Evolutionary conservation across 164 flowering plant species (phyloP).

Genomic region (Piper betle): DNA sequence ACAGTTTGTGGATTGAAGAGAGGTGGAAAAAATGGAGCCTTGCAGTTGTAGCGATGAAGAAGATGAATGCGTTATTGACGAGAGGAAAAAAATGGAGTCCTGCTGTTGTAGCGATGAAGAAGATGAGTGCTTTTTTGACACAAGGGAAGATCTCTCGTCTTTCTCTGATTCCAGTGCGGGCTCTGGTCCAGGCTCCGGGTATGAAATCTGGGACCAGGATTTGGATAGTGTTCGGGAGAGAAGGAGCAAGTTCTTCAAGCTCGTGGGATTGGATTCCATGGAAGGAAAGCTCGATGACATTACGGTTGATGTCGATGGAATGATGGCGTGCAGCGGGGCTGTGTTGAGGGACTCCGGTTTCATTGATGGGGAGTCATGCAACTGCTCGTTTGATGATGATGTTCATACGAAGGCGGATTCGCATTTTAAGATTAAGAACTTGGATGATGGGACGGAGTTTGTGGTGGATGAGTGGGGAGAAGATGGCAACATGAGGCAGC

Average conservation of each 20-base stretch:
- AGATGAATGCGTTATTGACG: no score
- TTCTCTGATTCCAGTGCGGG: constrained; percentile 41
- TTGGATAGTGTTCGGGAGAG: constrained; percentile 48
- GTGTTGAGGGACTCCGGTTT: constrained; percentile 27
- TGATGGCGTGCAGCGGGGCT: constrained; percentile 29
- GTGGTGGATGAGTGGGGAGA: constrained; percentile 20
- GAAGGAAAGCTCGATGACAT: neutral
- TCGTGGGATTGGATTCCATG: constrained; percentile 32
- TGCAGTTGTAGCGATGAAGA: no score
- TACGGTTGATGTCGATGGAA: constrained; percentile 15
- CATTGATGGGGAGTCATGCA: constrained; percentile 18
- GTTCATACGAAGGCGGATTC: constrained; percentile 11
- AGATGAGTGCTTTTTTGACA: constrained; percentile 49
- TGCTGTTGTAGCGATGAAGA: constrained; percentile 18
- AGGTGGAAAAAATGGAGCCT: no score
- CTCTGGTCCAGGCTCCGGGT: constrained; percentile 13
- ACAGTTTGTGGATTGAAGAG: no score
- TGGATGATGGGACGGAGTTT: constrained; percentile 30
- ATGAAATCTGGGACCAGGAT: constrained; percentile 44
- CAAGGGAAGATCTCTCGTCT: constrained; percentile 46
- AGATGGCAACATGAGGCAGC: constrained; percentile 21
- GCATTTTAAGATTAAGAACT: constrained; percentile 21
- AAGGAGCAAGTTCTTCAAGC: constrained; percentile 37
- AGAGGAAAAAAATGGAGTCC: constrained; percentile 14
- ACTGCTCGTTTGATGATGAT: constrained; percentile 9